A percentile compares a stretch with the other conserved stretches of the same genome.
Conservation (phyloP, 352 stramenopile genomes). For the Pythium sukuiense region DNA sequence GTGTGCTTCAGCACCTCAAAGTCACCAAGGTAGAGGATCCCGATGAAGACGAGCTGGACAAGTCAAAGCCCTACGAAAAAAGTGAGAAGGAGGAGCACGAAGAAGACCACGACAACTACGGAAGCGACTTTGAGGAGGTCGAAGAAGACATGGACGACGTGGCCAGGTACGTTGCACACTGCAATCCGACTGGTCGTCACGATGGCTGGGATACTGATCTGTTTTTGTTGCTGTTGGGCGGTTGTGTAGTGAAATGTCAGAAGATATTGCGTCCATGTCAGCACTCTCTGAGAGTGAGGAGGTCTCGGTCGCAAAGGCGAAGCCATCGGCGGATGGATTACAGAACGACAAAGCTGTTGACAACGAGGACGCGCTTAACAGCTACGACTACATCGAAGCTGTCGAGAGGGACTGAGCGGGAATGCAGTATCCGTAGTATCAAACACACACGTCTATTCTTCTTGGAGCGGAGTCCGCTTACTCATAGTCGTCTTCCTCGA, state of each 20-base stretch:
- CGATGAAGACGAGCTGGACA: constrained; percentile 26
- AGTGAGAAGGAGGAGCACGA: constrained; percentile 22
- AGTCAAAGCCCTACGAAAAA: constrained; percentile 9
- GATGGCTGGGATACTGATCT: too few relatives aligned
- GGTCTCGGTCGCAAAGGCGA: constrained; percentile 9
- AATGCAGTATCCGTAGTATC: neutral
- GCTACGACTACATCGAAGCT: constrained; percentile 83
- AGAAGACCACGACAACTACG: constrained; percentile 62
- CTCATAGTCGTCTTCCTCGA: constrained; percentile 28
- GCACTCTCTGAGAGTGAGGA: constrained; percentile 56
- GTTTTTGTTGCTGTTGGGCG: too few relatives aligned
- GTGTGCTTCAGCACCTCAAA: constrained; percentile 78
- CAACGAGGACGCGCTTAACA: constrained; percentile 70
- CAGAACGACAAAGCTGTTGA: constrained; percentile 50
- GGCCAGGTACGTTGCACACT: constrained; percentile 41
- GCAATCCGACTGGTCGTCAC: too few relatives aligned
- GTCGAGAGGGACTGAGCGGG: constrained; percentile 44
- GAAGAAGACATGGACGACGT: constrained; percentile 59
- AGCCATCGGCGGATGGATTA: neutral
- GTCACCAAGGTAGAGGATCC: constrained; percentile 23
- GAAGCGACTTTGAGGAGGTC: constrained; percentile 80
- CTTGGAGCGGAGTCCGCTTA: neutral
- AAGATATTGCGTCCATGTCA: constrained; percentile 58
- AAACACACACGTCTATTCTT: neutral
- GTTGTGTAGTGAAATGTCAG: constrained; percentile 49